Evolutionary conservation across 768 basidiomycete genomes (phyloP).

Genomic region (Suillus paluster): DNA sequence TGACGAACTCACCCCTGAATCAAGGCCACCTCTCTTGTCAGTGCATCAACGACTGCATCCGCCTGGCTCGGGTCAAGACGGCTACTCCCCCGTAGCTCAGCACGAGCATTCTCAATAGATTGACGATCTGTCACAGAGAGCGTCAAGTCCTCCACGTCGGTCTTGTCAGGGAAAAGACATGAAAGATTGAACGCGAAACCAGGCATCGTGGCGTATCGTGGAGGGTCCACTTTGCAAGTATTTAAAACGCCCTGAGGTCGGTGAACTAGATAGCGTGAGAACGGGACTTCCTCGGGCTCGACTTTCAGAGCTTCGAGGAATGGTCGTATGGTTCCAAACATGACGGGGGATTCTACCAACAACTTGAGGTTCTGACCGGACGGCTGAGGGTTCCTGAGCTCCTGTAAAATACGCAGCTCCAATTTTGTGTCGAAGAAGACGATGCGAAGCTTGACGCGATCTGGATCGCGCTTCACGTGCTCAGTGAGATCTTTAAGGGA

Average conservation of each 20-base stretch:
- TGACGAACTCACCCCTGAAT: slow-evolving; percentile 66
- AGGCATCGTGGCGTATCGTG: slow-evolving; percentile 57
- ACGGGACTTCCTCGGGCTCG: slow-evolving; percentile 63
- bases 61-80: slow-evolving; percentile 73
- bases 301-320: slow-evolving; percentile 65
- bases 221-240: slow-evolving; percentile 47
- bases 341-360: slow-evolving; percentile 63
- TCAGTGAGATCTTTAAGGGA: slow-evolving; percentile 48
- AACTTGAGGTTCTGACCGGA: slow-evolving; percentile 33
- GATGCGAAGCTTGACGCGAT: slow-evolving; percentile 50
- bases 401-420: slow-evolving; percentile 50
- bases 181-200: slow-evolving; percentile 60
- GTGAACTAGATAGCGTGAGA: slow-evolving; percentile 55
- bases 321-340: slow-evolving; percentile 71
- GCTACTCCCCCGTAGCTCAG: slow-evolving; percentile 50
- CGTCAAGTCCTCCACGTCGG: slow-evolving; percentile 43
- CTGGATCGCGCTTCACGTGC: slow-evolving; percentile 38
- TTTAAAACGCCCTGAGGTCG: slow-evolving; percentile 40
- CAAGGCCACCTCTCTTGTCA: slow-evolving; percentile 63
- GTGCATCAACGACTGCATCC: slow-evolving; percentile 64
- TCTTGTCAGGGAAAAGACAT: slow-evolving; percentile 51
- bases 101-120: slow-evolving; percentile 53
- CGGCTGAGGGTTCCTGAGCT: slow-evolving; percentile 34
- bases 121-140: slow-evolving; percentile 45
- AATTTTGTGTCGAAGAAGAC: slow-evolving; percentile 67